Evolutionary conservation across 2,329 filamentous ascomycete genomes (phyloP).

Genomic region (Sclerotinia sclerotiorum): DNA sequence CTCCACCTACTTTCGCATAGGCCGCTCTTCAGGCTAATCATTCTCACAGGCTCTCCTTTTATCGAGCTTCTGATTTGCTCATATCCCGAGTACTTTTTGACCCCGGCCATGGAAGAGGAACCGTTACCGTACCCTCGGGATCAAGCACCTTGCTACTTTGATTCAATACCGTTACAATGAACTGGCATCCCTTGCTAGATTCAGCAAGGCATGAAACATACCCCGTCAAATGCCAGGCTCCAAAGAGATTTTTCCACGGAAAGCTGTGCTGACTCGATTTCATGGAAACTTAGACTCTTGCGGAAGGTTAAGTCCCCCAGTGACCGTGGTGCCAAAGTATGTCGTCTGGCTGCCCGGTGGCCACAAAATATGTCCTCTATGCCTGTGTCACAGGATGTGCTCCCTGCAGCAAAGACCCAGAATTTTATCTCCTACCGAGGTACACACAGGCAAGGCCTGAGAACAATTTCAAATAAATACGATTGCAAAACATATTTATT

Average conservation of each 20-base stretch:
- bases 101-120: not conserved
- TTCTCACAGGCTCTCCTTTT: constrained; percentile 4
- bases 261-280: not conserved
- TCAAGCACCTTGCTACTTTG: constrained; percentile 11
- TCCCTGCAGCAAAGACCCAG: not conserved
- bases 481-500: not conserved
- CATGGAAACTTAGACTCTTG: constrained; percentile 1
- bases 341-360: constrained; percentile 1
- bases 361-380: constrained; percentile 10
- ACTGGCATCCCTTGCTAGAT: constrained; percentile 1
- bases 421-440: not conserved
- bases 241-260: not conserved
- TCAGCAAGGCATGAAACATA: constrained; percentile 15
- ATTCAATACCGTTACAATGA: constrained; percentile 14
- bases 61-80: constrained; percentile 3
- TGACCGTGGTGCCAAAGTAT: not conserved
- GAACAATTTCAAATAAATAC: not conserved
- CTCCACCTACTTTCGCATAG: not conserved
- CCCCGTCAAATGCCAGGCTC: not conserved
- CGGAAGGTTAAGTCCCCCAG: not conserved
- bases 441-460: not conserved
- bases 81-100: not conserved
- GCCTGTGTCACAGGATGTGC: constrained; percentile 9
- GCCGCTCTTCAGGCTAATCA: not conserved
- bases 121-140: constrained; percentile 22